Percentiles rank a stretch among this genome's conserved stretches.
Conservation (phyloP, 352 stramenopile genomes). For the Globisporangium nunn region DNA sequence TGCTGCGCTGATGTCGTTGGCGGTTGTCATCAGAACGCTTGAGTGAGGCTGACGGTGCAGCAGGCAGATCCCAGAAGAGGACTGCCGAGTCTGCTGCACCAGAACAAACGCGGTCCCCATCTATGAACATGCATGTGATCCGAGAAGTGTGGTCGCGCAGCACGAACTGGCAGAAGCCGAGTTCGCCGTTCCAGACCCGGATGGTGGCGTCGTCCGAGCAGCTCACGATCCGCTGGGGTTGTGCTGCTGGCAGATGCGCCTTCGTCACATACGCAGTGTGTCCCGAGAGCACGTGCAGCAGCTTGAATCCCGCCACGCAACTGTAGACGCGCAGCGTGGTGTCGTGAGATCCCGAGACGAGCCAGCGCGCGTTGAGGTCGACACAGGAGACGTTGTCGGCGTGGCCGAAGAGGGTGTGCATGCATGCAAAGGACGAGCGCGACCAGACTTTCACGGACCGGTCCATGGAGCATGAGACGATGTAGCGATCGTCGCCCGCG, state of each 20-base stretch:
- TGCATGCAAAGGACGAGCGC: constrained; percentile 25
- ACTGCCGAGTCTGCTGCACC: constrained; percentile 48
- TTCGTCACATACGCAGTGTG: constrained; percentile 58
- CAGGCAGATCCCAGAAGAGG: constrained; percentile 44
- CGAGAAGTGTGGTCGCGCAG: constrained; percentile 36
- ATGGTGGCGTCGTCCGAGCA: constrained; percentile 56
- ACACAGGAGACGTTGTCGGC: constrained; percentile 54
- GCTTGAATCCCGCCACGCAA: constrained; percentile 23
- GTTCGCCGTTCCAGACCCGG: constrained; percentile 47
- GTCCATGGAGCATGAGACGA: constrained; percentile 63
- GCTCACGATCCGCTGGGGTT: constrained; percentile 32
- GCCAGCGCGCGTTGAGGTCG: constrained; percentile 38
- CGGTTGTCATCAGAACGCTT: background rate
- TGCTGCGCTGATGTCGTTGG: background rate
- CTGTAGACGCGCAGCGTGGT: constrained; percentile 51
- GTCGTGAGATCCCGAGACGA: constrained; percentile 69
- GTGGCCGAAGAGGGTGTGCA: constrained; percentile 63
- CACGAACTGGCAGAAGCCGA: constrained; percentile 29
- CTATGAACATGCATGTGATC: constrained; percentile 37
- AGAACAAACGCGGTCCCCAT: constrained; percentile 31
- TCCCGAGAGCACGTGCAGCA: constrained; percentile 32
- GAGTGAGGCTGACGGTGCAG: background rate
- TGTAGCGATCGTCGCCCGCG: constrained; percentile 41
- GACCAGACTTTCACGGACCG: constrained; percentile 72
- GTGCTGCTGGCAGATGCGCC: constrained; percentile 23